Evolutionary conservation across 371 early-diverging fungal genomes (phyloP).

Genomic region (Mucor indicus): DNA sequence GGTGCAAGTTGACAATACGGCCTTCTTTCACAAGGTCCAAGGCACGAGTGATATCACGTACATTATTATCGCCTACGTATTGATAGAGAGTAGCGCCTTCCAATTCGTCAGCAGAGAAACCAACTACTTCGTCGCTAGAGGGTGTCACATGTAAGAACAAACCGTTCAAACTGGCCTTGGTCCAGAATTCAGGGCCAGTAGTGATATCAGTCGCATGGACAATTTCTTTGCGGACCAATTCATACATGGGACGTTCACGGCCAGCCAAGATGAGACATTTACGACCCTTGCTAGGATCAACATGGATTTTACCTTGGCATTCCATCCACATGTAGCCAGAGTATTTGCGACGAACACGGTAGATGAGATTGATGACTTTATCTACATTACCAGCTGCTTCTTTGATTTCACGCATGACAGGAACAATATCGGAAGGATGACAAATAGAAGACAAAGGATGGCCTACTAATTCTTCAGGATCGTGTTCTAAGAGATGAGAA

Average conservation of each 20-base stretch:
- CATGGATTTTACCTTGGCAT: conserved; percentile 54
- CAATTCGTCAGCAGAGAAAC: conserved; percentile 35
- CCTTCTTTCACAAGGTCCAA: conserved; percentile 42
- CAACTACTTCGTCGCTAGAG: conserved; percentile 34
- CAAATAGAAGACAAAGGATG: conserved; percentile 52
- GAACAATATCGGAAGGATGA: conserved; percentile 62
- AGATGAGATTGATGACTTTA: conserved; percentile 48
- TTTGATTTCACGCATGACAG: conserved; percentile 64
- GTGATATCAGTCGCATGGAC: conserved; percentile 16
- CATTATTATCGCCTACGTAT: conserved; percentile 45
- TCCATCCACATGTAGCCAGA: conserved; percentile 65
- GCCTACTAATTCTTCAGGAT: conserved; percentile 56
- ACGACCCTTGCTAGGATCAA: conserved; percentile 57
- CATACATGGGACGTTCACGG: conserved; percentile 45
- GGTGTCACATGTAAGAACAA: conserved; percentile 49
- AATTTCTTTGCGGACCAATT: conserved; percentile 28
- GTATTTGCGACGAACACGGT: conserved; percentile 53
- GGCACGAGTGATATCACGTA: conserved; percentile 43
- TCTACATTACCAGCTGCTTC: conserved; percentile 29
- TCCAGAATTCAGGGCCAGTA: conserved; percentile 45
- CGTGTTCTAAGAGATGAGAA: conserved; percentile 48
- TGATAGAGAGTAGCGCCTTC: conserved; percentile 52
- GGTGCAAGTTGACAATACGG: conserved; percentile 32
- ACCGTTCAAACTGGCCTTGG: conserved; percentile 54
- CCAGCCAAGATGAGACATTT: conserved; percentile 66